Percentiles rank a stretch among this genome's conserved stretches.
phyloP scores from a whole-genome alignment of 371 early-diverging fungal genomes.

The Polyrhizophydium stewartii region DNA sequence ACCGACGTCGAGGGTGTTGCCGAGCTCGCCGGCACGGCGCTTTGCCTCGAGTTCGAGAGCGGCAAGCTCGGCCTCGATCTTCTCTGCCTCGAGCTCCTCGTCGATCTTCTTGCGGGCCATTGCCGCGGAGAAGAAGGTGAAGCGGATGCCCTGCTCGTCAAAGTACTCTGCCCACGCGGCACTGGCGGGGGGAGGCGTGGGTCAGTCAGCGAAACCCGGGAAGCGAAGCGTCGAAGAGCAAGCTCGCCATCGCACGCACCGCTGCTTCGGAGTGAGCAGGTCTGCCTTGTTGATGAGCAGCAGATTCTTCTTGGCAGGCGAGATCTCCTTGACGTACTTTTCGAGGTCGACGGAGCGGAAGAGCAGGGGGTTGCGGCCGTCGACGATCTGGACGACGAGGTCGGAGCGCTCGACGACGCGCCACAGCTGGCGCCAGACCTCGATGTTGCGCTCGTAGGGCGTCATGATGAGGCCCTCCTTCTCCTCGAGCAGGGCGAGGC shows the following conservation, averaged over 20 bases:
- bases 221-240: neutral
- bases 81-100: slow-evolving; percentile 32
- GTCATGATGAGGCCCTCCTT: slow-evolving; percentile 87
- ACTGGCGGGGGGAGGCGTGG: slow-evolving; percentile 1
- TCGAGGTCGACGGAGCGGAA: slow-evolving; percentile 94
- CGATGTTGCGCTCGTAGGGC: slow-evolving; percentile 98
- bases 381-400: slow-evolving; percentile 98
- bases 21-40: slow-evolving; percentile 28
- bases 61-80: slow-evolving; percentile 31
- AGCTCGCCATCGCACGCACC: slow-evolving; percentile 24
- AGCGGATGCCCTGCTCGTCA: slow-evolving; percentile 70
- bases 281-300: slow-evolving; percentile 98
- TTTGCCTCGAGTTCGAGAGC: slow-evolving; percentile 25
- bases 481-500: slow-evolving; percentile 74
- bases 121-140: slow-evolving; percentile 88
- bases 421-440: slow-evolving; percentile 99
- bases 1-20: slow-evolving; percentile 23
- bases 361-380: slow-evolving; percentile 95
- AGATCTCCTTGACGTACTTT: slow-evolving; percentile 85
- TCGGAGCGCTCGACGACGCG: slow-evolving; percentile 98
- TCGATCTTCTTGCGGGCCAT: slow-evolving; percentile 47
- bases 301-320: slow-evolving; percentile 73
- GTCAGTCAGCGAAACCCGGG: neutral
- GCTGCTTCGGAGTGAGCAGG: slow-evolving; percentile 77
- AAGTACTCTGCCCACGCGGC: slow-evolving; percentile 89